These are phyloP conservation scores for Tolypocladium cylindrosporum DNA, from an alignment of 2,329 filamentous ascomycete species.

Conservation along the genomic window DNA sequence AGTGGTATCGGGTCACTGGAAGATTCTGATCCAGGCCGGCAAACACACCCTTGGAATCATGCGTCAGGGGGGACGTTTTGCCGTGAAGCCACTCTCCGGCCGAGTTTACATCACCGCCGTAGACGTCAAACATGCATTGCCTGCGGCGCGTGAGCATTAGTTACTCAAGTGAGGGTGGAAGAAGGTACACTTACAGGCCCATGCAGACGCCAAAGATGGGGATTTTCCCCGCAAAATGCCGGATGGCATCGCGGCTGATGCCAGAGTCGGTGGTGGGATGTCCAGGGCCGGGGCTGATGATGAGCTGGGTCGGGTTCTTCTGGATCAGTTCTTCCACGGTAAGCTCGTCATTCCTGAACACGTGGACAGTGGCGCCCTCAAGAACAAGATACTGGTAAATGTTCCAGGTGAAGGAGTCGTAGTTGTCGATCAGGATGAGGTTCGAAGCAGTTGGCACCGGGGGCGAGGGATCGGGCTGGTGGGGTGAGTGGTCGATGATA, in stretches of 20 bases:
- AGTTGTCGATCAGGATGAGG: slow-evolving; percentile 94
- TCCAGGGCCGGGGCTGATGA: slow-evolving; percentile 89
- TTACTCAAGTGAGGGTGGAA: neutral
- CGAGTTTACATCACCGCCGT: slow-evolving; percentile 82
- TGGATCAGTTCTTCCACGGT: slow-evolving; percentile 73
- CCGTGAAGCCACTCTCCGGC: slow-evolving; percentile 96
- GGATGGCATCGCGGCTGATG: slow-evolving; percentile 84
- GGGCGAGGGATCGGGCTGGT: slow-evolving; percentile 65
- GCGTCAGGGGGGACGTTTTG: slow-evolving; percentile 84
- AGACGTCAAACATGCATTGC: slow-evolving; percentile 93
- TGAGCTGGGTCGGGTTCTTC: slow-evolving; percentile 82
- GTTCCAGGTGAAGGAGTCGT: slow-evolving; percentile 99
- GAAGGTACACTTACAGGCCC: slow-evolving; percentile 60
- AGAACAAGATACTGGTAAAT: slow-evolving; percentile 96
- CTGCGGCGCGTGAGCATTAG: slow-evolving; percentile 26
- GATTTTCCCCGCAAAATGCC: slow-evolving; percentile 86
- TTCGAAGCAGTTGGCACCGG: slow-evolving; percentile 75
- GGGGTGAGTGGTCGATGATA: slow-evolving; percentile 73
- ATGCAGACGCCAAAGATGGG: slow-evolving; percentile 97
- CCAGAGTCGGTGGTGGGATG: slow-evolving; percentile 89
- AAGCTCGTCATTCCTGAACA: slow-evolving; percentile 88
- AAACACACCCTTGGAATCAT: slow-evolving; percentile 91
- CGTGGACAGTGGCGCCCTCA: slow-evolving; percentile 85
- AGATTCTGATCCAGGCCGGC: slow-evolving; percentile 68
- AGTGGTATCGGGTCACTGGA: slow-evolving; percentile 91